Conservation (phyloP, 208 protist species). For the Wallacemonas sp. region DNA sequence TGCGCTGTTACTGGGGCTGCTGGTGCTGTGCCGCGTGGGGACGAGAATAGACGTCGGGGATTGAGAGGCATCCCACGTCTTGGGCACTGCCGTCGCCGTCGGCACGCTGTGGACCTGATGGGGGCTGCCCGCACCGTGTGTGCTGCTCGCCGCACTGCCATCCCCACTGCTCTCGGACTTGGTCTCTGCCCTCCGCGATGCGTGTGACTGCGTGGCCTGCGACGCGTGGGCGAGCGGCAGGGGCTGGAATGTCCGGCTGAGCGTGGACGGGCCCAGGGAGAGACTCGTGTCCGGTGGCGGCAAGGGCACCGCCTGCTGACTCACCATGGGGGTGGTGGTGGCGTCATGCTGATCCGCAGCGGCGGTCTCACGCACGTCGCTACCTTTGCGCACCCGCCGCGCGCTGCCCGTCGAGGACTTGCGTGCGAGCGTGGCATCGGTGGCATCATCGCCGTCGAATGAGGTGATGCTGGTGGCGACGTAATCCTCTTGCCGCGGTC, state of each 20-base stretch:
- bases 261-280: not conserved
- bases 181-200: no score
- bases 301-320: not conserved
- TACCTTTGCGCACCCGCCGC: conserved; percentile 10
- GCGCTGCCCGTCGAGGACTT: not conserved
- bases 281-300: conserved; percentile 5
- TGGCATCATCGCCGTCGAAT: conserved; percentile 5
- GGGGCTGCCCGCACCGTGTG: not conserved
- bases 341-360: not conserved
- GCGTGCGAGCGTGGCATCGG: no score
- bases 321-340: not conserved
- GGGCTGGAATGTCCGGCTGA: conserved; percentile 4
- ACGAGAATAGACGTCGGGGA: conserved; percentile 11
- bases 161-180: no score
- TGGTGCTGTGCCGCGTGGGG: conserved; percentile 3
- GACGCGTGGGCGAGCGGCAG: not conserved
- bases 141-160: no score
- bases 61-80: not conserved
- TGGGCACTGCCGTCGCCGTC: not conserved
- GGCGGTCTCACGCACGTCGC: not conserved
- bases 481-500: conserved; percentile 1
- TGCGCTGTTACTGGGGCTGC: conserved; percentile 5
- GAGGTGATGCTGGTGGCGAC: not conserved
- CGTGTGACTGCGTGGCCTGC: not conserved
- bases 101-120: no score